Conservation (phyloP, 148 eudicot species). For the Chenopodium suecicum region DNA sequence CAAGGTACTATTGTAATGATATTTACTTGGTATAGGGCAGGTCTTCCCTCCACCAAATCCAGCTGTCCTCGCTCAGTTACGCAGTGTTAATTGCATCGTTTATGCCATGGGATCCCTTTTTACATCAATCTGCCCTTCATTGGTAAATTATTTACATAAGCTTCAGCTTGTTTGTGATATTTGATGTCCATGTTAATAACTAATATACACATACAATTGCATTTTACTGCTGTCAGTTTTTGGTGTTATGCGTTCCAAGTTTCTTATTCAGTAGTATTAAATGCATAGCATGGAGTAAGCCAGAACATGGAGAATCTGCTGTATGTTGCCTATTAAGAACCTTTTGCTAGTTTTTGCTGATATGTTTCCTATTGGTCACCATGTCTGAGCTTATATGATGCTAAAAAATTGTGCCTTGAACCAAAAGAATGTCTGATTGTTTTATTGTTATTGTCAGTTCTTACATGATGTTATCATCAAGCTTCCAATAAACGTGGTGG, state of each 20-base stretch:
- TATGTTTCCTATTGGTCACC: background rate
- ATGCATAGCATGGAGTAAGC: background rate
- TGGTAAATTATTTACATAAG: conserved; percentile 46
- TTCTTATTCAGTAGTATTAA: background rate
- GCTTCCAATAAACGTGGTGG: background rate
- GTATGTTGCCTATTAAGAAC: background rate
- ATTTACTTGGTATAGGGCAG: conserved; percentile 40
- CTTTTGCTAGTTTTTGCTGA: background rate
- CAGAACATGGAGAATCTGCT: background rate
- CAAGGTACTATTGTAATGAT: background rate
- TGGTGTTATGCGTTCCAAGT: background rate
- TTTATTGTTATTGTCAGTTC: background rate
- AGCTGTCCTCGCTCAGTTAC: conserved; percentile 71
- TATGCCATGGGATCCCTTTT: conserved; percentile 99
- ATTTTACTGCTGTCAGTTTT: conserved; percentile 4
- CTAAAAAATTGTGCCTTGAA: background rate
- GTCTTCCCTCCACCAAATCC: conserved; percentile 82
- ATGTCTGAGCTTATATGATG: background rate
- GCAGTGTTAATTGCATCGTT: conserved; percentile 72
- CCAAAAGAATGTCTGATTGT: background rate
- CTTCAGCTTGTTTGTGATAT: background rate
- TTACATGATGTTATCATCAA: background rate
- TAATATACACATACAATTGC: background rate
- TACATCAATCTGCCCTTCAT: conserved; percentile 92
- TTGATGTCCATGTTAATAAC: background rate